phyloP scores from a whole-genome alignment of 352 stramenopile genomes.

The Globisporangium spinosum region DNA sequence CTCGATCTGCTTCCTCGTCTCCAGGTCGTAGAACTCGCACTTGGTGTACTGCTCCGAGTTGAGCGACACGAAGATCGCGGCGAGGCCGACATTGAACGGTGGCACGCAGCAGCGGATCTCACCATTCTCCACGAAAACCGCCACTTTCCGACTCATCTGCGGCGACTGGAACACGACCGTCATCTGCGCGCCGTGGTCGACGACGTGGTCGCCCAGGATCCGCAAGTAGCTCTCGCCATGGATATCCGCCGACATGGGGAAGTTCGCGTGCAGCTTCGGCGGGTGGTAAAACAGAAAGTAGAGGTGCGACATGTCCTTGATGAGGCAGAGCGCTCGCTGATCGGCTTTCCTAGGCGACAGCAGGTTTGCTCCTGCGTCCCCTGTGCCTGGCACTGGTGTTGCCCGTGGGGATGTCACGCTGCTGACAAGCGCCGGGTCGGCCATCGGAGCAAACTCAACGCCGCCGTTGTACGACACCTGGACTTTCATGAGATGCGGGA shows the following conservation, averaged over 20 bases:
- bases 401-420: constrained; percentile 8
- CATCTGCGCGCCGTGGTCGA: constrained; percentile 63
- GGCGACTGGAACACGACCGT: constrained; percentile 58
- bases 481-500: constrained; percentile 58
- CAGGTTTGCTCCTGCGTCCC: not conserved
- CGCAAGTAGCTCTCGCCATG: constrained; percentile 62
- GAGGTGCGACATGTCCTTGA: constrained; percentile 62
- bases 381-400: not conserved
- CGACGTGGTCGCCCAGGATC: constrained; percentile 50
- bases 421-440: constrained; percentile 16
- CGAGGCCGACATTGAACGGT: constrained; percentile 52
- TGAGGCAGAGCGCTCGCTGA: constrained; percentile 21
- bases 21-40: constrained; percentile 53
- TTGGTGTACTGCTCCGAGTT: constrained; percentile 77
- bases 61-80: constrained; percentile 59
- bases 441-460: constrained; percentile 41
- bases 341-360: not conserved
- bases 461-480: constrained; percentile 69
- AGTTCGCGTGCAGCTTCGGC: constrained; percentile 41
- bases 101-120: constrained; percentile 65
- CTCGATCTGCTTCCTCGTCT: constrained; percentile 36
- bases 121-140: constrained; percentile 61
- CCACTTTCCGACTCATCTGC: constrained; percentile 51
- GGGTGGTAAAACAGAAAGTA: constrained; percentile 75
- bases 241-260: constrained; percentile 62